Percentiles rank a stretch among this genome's conserved stretches.
phyloP scores from a whole-genome alignment of 805 yeast genomes.

The Teunomyces pallodes region DNA sequence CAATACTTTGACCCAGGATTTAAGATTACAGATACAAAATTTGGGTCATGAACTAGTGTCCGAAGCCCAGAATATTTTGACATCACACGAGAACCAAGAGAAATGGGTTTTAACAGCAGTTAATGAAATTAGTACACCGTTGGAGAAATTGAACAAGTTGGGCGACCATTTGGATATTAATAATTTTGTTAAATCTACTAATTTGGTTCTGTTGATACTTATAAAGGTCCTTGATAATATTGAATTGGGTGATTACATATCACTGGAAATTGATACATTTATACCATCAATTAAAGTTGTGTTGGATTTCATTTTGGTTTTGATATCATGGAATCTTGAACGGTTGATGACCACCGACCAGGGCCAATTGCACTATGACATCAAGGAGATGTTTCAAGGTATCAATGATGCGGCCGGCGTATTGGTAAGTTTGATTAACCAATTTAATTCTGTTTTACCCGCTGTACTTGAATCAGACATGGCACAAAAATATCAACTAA shows the following conservation, averaged over 20 bases:
- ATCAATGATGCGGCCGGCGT: slow-evolving; percentile 13
- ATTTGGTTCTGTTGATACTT: slow-evolving; percentile 8
- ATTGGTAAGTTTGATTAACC: slow-evolving; percentile 13
- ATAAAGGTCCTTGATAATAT: background rate
- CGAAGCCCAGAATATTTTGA: slow-evolving; percentile 15
- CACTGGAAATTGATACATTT: slow-evolving; percentile 16
- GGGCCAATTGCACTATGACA: slow-evolving; percentile 20
- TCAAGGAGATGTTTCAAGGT: slow-evolving; percentile 22
- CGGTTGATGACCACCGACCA: slow-evolving; percentile 22
- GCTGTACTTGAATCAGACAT: slow-evolving; percentile 2
- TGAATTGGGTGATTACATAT: slow-evolving; percentile 13
- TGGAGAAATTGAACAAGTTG: slow-evolving; percentile 24
- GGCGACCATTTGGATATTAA: slow-evolving; percentile 25
- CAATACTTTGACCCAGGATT: slow-evolving; percentile 17
- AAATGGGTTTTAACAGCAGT: slow-evolving; percentile 13
- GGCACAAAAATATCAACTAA: slow-evolving; percentile 6
- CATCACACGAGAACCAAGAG: slow-evolving; percentile 11
- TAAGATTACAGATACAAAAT: slow-evolving; percentile 23
- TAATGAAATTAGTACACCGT: slow-evolving; percentile 13
- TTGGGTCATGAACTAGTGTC: slow-evolving; percentile 22
- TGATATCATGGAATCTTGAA: slow-evolving; percentile 36
- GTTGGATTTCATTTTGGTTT: slow-evolving; percentile 24
- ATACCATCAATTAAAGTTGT: slow-evolving; percentile 16
- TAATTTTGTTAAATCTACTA: slow-evolving; percentile 7
- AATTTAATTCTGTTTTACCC: slow-evolving; percentile 21